Evolutionary conservation across 352 stramenopile genomes (phyloP), one percentile per base, ranked within the genome.

Genomic region (Hyaloperonospora brassicae): DNA sequence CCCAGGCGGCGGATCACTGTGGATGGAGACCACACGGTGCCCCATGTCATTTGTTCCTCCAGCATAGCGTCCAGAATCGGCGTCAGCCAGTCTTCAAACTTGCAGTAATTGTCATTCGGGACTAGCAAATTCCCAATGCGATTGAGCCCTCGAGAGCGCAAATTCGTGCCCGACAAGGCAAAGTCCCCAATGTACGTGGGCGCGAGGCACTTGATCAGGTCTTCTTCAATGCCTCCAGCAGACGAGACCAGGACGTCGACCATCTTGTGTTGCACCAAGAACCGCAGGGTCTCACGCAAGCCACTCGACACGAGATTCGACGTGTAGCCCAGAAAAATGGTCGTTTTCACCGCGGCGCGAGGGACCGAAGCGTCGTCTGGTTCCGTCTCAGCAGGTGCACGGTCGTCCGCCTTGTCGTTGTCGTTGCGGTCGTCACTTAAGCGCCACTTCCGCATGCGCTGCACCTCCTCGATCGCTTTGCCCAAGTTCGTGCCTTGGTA

Each of bases 201-300:
- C 40, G 94, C 89, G 48, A 99, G 89, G 65, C 97, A 99, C 80
- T 99, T 99, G 66, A 99, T 99, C 35, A 99, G 96, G 73, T 99
- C 97, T 70, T 99, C 97, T 57, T 97, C 89, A 43, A 97, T 86
- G 52, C 91, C 90, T 25, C 89, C 90, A 23, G 80, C 87, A 0
- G 86, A 97, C 24, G 87, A 90, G 13, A 99, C 95, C 52, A 99
- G 96, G 21, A 95, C 88, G 68, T 99, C 96, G 39, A 99, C 82
- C 83, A 99, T 95, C 57, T 97, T 98, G 77, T 99, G 95, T 66
- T 99, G 80, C 21, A 92, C 87, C 14, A 99, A 62, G 72, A 98
- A 99, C 34, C 89, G 87, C 55, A 99, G 87, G 7, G 97, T 95
- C 72, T 99, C 97, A 50, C 97, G 84, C 45, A 99, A 73, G 6